These are phyloP conservation scores for Neurospora sp. DNA, from an alignment of 495 filamentous ascomycete species.

Conservation along the genomic window DNA sequence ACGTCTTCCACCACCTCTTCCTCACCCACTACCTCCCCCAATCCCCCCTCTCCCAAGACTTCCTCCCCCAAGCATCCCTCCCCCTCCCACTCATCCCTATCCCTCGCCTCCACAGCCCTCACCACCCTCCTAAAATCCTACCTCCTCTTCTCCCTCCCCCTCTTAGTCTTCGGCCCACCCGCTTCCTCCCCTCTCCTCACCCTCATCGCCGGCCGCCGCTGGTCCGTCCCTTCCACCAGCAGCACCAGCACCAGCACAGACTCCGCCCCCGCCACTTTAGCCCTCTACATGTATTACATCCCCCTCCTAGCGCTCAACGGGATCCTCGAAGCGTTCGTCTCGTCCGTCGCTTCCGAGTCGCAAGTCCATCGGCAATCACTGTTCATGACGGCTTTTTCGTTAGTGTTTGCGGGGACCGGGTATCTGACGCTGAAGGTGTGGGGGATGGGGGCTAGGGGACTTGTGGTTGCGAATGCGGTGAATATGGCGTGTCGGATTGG, in stretches of 20 bases:
- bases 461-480: conserved; percentile 75
- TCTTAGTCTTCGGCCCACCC: conserved; percentile 58
- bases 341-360: conserved; percentile 60
- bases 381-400: conserved; percentile 66
- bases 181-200: conserved; percentile 60
- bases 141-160: conserved; percentile 54
- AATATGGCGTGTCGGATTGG: conserved; percentile 76
- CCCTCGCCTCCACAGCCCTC: conserved; percentile 35
- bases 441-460: conserved; percentile 59
- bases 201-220: conserved; percentile 62
- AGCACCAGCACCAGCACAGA: too few species aligned
- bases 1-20: not conserved
- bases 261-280: conserved; percentile 46
- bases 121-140: conserved; percentile 50
- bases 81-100: conserved; percentile 10
- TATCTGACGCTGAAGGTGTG: conserved; percentile 58
- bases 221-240: conserved; percentile 13
- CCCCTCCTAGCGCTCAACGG: conserved; percentile 89
- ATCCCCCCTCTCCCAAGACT: not conserved
- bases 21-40: not conserved
- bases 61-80: conserved; percentile 1
- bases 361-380: conserved; percentile 65
- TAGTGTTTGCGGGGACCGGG: conserved; percentile 59
- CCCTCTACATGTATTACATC: conserved; percentile 82
- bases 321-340: conserved; percentile 83